These are phyloP conservation scores for Pistacia atlantica DNA, from an alignment of 345 rosid genomes.

Conservation along the genomic window DNA sequence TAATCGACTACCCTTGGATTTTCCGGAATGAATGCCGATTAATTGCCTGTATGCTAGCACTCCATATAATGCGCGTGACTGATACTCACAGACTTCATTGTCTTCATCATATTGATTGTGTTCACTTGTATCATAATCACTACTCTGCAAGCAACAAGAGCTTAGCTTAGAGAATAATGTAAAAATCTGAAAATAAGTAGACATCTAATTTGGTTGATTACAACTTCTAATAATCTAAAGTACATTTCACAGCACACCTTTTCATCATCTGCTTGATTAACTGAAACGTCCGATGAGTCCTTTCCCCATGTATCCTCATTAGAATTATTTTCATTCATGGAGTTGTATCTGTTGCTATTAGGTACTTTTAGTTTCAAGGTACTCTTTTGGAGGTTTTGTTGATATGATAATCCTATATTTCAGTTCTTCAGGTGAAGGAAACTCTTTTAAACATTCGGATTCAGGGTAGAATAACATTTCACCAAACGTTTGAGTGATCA, in stretches of 20 bases:
- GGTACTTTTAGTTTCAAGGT: conserved; percentile 35
- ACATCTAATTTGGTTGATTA: not conserved
- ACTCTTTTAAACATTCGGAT: conserved; percentile 44
- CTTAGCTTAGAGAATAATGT: not conserved
- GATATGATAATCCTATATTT: conserved; percentile 60
- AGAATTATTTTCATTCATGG: conserved; percentile 38
- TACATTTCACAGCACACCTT: conserved; percentile 25
- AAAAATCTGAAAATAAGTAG: not conserved
- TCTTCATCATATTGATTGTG: conserved; percentile 28
- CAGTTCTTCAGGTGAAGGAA: conserved; percentile 78
- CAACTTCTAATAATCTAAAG: not conserved
- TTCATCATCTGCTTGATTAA: conserved; percentile 41
- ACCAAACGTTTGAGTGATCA: conserved; percentile 57
- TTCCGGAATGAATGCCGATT: conserved; percentile 62
- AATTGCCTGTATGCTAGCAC: conserved; percentile 46
- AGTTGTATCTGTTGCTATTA: conserved; percentile 29
- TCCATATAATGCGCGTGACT: conserved; percentile 26
- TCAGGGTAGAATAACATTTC: conserved; percentile 56
- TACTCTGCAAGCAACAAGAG: conserved; percentile 31
- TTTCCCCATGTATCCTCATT: conserved; percentile 51
- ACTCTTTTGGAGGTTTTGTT: conserved; percentile 62
- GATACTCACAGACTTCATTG: conserved; percentile 34
- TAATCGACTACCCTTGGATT: conserved; percentile 53
- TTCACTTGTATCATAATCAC: conserved; percentile 45
- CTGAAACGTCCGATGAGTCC: conserved; percentile 44